Conservation (phyloP, 2,329 filamentous ascomycete species). For the Mycosphaerella sp. region DNA sequence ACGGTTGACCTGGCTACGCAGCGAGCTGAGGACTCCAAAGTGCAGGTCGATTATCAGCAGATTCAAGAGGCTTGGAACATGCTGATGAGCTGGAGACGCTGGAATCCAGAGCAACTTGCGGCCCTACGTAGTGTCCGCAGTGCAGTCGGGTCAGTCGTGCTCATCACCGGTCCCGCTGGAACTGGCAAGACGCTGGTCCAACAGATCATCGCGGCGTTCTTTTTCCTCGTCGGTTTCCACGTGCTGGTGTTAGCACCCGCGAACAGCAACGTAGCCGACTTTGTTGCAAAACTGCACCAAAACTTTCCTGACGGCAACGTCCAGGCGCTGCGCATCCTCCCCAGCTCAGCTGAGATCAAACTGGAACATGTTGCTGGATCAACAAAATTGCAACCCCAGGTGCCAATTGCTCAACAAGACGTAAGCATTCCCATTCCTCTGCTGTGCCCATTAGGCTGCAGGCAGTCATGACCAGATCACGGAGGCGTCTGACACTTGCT, state of each 20-base stretch:
- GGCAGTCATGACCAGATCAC: too few species aligned
- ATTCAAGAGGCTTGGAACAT: slow-evolving; percentile 13
- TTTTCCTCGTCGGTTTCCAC: slow-evolving; percentile 19
- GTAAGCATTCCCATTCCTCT: too few species aligned
- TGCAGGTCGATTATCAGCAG: not conserved
- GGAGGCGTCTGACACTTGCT: too few species aligned
- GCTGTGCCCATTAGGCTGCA: too few species aligned
- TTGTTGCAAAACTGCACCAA: slow-evolving; percentile 17
- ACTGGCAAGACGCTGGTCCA: slow-evolving; percentile 17
- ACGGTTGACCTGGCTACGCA: slow-evolving; percentile 14
- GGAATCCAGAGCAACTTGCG: slow-evolving; percentile 19
- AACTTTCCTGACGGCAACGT: slow-evolving; percentile 14
- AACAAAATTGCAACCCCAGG: not conserved
- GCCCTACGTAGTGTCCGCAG: slow-evolving; percentile 15
- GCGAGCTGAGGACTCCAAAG: not conserved
- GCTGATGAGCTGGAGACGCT: slow-evolving; percentile 14
- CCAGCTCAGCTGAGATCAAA: slow-evolving; percentile 10
- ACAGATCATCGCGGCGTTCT: slow-evolving; percentile 18
- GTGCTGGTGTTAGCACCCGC: slow-evolving; percentile 19
- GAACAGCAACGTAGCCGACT: slow-evolving; percentile 21
- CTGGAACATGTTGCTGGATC: slow-evolving; percentile 5
- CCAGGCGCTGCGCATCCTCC: slow-evolving; percentile 15
- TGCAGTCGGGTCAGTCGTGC: slow-evolving; percentile 14
- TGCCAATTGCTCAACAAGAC: too few species aligned
- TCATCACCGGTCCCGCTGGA: slow-evolving; percentile 19